These are phyloP conservation scores for Chrysoporthe austroafricana DNA, from an alignment of 2,329 filamentous ascomycete species.

Conservation along the genomic window DNA sequence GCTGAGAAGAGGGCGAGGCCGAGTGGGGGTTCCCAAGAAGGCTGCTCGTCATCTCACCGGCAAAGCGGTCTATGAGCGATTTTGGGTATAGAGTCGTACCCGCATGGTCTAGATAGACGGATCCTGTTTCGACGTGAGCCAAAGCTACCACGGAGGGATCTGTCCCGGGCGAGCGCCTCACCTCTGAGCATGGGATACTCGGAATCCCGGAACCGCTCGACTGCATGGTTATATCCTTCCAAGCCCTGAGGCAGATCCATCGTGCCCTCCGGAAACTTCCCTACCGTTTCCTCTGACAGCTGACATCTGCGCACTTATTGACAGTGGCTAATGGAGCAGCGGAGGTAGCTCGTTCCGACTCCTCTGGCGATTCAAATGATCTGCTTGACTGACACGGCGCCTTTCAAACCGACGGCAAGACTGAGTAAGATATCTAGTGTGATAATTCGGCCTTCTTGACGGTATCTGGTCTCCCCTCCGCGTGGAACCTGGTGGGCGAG, in stretches of 20 bases:
- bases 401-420: background rate
- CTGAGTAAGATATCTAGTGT: background rate
- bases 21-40: constrained; percentile 94
- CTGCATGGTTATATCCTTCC: constrained; percentile 57
- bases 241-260: constrained; percentile 17
- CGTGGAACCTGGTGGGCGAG: too few species aligned
- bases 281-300: background rate
- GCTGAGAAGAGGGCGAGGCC: constrained; percentile 77
- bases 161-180: constrained; percentile 37
- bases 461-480: too few species aligned
- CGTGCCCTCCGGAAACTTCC: constrained; percentile 17
- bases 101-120: constrained; percentile 89
- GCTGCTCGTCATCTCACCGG: constrained; percentile 74
- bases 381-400: background rate
- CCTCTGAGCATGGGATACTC: constrained; percentile 75
- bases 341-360: background rate
- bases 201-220: constrained; percentile 60
- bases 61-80: constrained; percentile 79
- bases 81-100: constrained; percentile 86
- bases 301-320: constrained; percentile 16
- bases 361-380: background rate
- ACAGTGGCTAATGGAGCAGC: background rate
- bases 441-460: background rate
- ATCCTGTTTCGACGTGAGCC: constrained; percentile 51
- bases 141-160: background rate